Percentiles rank a stretch among this genome's conserved stretches.
These are phyloP conservation scores for Lentinula detonsa DNA, from an alignment of 768 basidiomycete genomes.

Conservation along the genomic window DNA sequence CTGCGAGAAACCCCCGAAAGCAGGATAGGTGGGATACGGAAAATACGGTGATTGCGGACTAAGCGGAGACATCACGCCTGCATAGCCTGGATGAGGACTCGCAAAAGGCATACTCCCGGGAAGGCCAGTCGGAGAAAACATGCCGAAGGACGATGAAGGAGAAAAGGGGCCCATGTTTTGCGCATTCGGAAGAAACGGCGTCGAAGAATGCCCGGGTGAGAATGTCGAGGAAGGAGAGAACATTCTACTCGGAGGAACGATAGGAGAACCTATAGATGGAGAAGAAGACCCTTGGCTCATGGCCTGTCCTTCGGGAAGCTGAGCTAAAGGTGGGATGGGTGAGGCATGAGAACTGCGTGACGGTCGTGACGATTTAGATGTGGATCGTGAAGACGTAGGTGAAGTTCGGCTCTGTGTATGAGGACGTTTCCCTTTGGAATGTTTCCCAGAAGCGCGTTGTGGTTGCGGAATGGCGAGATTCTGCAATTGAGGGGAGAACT, in stretches of 20 bases:
- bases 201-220: neutral
- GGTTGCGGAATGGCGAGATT: conserved; percentile 10
- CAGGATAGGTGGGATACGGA: neutral
- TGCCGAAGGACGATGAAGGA: neutral
- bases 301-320: neutral
- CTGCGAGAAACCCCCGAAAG: neutral
- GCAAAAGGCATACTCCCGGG: neutral
- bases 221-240: neutral
- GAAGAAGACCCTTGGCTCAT: neutral
- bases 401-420: neutral
- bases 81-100: neutral
- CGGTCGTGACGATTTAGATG: neutral
- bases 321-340: neutral
- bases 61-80: conserved; percentile 1
- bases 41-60: conserved; percentile 2
- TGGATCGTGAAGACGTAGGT: neutral
- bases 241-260: conserved; percentile 4
- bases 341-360: neutral
- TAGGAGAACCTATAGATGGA: neutral
- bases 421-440: neutral
- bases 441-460: neutral
- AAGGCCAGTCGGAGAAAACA: neutral
- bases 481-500: conserved; percentile 19
- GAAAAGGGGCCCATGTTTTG: neutral
- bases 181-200: neutral